phyloP scores from a whole-genome alignment of 2,329 filamentous ascomycete species.

The Dothideomycetes sp. region DNA sequence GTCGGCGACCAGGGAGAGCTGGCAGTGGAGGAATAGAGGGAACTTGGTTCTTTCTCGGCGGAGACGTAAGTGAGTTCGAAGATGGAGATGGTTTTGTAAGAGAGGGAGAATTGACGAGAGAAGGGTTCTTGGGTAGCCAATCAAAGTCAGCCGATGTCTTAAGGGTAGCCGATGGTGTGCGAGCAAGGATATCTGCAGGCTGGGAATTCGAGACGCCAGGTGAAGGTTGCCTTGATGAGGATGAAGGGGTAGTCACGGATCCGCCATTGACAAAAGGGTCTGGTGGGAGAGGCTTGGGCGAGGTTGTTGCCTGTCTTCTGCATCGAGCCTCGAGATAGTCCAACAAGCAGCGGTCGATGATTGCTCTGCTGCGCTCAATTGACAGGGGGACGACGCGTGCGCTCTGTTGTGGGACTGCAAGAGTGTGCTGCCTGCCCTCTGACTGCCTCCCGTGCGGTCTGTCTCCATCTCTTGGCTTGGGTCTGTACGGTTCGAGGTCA shows the following conservation, averaged over 20 bases:
- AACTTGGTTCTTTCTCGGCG: no score
- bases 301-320: background rate
- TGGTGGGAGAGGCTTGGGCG: background rate
- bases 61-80: no score
- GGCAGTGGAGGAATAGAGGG: conserved; percentile 14
- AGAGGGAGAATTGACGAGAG: no score
- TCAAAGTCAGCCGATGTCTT: conserved; percentile 9
- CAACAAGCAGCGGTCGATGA: conserved; percentile 46
- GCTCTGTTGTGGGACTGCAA: no score
- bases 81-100: no score
- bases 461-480: background rate
- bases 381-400: conserved; percentile 43
- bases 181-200: no score
- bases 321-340: conserved; percentile 33
- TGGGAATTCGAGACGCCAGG: no score
- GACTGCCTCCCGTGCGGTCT: no score
- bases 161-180: conserved; percentile 6
- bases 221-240: no score
- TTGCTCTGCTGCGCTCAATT: conserved; percentile 45
- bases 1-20: conserved; percentile 16
- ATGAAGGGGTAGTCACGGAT: no score
- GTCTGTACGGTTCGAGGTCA: conserved; percentile 42
- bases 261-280: conserved; percentile 4
- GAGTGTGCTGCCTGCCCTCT: no score
- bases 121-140: conserved; percentile 3